phyloP scores from a whole-genome alignment of 805 yeast species.

The Monosporozyma yasuniensis region DNA sequence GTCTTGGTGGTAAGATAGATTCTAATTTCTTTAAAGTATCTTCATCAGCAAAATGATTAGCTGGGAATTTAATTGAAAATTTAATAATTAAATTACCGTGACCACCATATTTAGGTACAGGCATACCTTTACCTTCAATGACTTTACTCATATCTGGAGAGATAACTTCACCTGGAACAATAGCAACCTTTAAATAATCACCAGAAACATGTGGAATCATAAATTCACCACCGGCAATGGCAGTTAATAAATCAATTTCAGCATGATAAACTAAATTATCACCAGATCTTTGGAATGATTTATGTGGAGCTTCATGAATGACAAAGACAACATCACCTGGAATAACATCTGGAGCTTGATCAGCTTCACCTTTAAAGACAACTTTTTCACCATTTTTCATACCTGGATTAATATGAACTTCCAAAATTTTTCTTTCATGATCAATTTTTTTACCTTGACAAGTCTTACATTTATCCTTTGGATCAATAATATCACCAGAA shows the following conservation, averaged over 20 bases:
- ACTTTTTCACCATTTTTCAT: constrained; percentile 91
- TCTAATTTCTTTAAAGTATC: constrained; percentile 68
- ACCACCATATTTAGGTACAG: constrained; percentile 80
- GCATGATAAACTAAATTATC: constrained; percentile 79
- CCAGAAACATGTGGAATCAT: constrained; percentile 85
- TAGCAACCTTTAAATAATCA: constrained; percentile 74
- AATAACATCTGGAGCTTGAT: constrained; percentile 86
- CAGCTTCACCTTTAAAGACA: constrained; percentile 92
- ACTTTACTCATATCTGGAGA: constrained; percentile 76
- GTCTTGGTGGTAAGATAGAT: constrained; percentile 70
- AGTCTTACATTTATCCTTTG: constrained; percentile 77
- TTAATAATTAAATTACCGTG: constrained; percentile 79
- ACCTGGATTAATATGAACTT: constrained; percentile 94
- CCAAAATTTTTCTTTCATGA: constrained; percentile 83
- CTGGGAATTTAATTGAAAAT: constrained; percentile 86
- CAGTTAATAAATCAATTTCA: constrained; percentile 85
- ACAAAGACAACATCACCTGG: constrained; percentile 96
- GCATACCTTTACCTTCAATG: constrained; percentile 95
- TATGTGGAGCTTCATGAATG: constrained; percentile 84
- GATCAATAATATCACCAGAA: constrained; percentile 77
- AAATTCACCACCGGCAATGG: constrained; percentile 92
- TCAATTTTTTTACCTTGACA: constrained; percentile 87
- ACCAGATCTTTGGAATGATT: constrained; percentile 74
- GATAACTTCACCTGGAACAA: constrained; percentile 88
- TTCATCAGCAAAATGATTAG: constrained; percentile 60